Conservation (phyloP, 176 grass and related monocot species). For the Puya raimondii region DNA sequence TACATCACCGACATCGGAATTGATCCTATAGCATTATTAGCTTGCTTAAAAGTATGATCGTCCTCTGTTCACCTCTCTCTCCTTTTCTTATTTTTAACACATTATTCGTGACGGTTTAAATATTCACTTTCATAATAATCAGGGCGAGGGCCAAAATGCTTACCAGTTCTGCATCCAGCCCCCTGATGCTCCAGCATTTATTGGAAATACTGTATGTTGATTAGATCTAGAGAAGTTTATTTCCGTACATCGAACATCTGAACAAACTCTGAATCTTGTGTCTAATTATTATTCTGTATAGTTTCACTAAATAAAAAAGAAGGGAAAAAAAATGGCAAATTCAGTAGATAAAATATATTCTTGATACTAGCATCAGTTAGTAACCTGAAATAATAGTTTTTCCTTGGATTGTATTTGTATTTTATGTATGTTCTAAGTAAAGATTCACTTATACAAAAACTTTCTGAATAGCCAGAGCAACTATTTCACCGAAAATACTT, state of each 20-base stretch:
- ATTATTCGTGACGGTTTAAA: background rate
- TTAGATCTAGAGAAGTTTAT: conserved; percentile 11
- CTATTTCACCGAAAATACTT: conserved; percentile 95
- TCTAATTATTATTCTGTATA: background rate
- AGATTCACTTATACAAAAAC: conserved; percentile 29
- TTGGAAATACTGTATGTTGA: conserved; percentile 90
- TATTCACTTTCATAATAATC: conserved; percentile 1
- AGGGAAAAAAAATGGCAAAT: no score
- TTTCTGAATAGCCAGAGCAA: conserved; percentile 99
- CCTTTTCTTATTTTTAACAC: background rate
- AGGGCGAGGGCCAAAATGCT: conserved; percentile 90
- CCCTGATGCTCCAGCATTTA: conserved; percentile 66
- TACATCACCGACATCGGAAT: conserved; percentile 70
- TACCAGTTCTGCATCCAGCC: conserved; percentile 94
- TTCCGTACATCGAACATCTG: background rate
- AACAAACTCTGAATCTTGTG: background rate
- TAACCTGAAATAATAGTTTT: background rate
- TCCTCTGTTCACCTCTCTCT: background rate
- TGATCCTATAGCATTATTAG: conserved; percentile 64
- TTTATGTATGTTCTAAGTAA: conserved; percentile 44
- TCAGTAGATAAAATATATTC: no score
- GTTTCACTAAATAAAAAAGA: background rate
- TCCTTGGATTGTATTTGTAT: background rate
- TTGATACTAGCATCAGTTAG: background rate
- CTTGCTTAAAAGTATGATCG: conserved; percentile 49